A percentile compares a stretch with the other conserved stretches of the same genome.
These are phyloP conservation scores for Lasiodiplodia sp. DNA, from an alignment of 2,329 filamentous ascomycete species.

Conservation along the genomic window DNA sequence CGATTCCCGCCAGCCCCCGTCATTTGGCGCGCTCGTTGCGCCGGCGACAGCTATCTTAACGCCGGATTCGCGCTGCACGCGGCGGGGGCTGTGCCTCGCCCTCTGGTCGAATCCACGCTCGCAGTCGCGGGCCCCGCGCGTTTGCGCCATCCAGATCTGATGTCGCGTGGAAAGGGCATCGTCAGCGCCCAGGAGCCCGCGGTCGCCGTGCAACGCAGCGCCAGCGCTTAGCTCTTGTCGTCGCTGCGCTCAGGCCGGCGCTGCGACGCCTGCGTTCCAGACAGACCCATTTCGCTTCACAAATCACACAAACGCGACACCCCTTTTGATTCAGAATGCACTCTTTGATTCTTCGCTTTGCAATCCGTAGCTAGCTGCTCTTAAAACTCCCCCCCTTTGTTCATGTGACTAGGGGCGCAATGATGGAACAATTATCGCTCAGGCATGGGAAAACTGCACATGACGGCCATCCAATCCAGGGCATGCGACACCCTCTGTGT, in stretches of 20 bases:
- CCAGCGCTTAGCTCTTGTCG: neutral
- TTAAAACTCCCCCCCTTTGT: neutral
- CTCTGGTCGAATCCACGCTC: neutral
- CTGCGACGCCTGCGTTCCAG: conserved; percentile 18
- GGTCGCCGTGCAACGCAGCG: neutral
- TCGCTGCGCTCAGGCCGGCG: neutral
- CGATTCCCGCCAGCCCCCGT: conserved; percentile 12
- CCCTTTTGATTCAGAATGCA: conserved; percentile 26
- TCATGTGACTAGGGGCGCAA: neutral
- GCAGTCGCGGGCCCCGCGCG: neutral
- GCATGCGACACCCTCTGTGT: conserved; percentile 5
- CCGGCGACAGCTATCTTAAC: conserved; percentile 15
- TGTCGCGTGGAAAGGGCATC: neutral
- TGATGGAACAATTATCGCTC: conserved; percentile 19
- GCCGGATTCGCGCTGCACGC: neutral
- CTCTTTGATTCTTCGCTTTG: conserved; percentile 14
- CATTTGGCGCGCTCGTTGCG: conserved; percentile 13
- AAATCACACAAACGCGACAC: conserved; percentile 21
- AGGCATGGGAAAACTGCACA: conserved; percentile 9
- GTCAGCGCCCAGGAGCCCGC: conserved; percentile 9
- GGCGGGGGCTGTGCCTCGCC: conserved; percentile 11
- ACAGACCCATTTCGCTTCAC: conserved; percentile 21
- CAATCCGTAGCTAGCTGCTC: neutral
- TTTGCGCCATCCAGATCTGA: neutral
- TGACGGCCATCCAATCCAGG: conserved; percentile 8